Evolutionary conservation across 106 monocot genomes (phyloP), one percentile per base, ranked within the genome.

Genomic region (Dendrobium nobile): DNA sequence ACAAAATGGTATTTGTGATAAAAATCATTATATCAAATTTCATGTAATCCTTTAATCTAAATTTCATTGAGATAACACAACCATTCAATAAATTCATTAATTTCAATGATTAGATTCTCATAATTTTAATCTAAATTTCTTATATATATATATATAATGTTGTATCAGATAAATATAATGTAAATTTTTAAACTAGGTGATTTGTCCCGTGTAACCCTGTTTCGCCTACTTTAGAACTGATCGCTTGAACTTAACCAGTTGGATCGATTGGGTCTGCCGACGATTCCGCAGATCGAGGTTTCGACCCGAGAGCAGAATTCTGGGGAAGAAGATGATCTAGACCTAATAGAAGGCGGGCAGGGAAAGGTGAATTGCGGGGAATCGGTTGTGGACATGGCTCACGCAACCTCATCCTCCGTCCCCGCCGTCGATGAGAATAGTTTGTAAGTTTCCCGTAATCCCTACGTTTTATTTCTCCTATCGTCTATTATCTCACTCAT

Each of bases 341-440:
- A 70, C 33, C 28, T 37, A 37, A 37, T 37, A 37, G 37, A 37
- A 37, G 33, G 37, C 7, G 37, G 37, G 37, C 37, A 28, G 5
- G 37, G 26, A 10, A 7, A 41, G 18, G 17, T 44, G 74, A 44
- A n/a, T 43, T 20, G 33, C 37, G 8, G 67, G 59, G 72, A 20
- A 76, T 51, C 45, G 70, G 77, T 42, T 17, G 74, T 31, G 5
- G 55, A 27, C 41, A 85, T 85, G 85, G 41, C 80, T 44, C 72
- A 80, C 64, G 87, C 28, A 40, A 37, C 78, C 37, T 41, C 80
- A 41, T 41, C 77, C 74, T 42, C 87, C 70, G 73, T 82, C 2
- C n/a, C 80, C 22, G 22, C 85, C 67, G 82, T 82, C 47, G 89
- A 87, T 61, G 90, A 85, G 72, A 85, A 85, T 77, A 83, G 80